These are phyloP conservation scores for Medicago arabica DNA, from an alignment of 306 rosid species.

Conservation along the genomic window DNA sequence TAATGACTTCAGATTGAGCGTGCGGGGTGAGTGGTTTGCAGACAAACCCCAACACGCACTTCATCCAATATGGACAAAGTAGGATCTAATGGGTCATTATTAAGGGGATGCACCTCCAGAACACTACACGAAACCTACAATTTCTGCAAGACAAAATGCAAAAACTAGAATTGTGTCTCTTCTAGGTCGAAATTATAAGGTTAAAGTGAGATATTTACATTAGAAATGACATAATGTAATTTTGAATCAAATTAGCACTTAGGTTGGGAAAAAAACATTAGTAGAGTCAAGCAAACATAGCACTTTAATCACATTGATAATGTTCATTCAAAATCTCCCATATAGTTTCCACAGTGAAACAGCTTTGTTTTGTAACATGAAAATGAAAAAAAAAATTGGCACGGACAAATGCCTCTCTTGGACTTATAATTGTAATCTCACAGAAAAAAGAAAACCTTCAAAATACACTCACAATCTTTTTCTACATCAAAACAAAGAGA, in stretches of 20 bases:
- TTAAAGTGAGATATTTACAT: neutral
- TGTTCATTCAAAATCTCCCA: constrained; percentile 39
- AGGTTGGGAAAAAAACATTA: constrained; percentile 16
- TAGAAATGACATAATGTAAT: constrained; percentile 14
- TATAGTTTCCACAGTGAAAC: constrained; percentile 41
- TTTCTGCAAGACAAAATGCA: neutral
- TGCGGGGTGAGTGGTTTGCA: neutral
- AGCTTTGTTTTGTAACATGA: constrained; percentile 37
- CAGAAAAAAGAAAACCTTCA: constrained; percentile 44
- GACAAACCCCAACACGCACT: neutral
- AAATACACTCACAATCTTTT: constrained; percentile 71
- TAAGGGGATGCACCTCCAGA: neutral
- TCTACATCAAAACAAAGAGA: constrained; percentile 59
- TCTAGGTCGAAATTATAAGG: neutral
- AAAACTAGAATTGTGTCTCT: neutral
- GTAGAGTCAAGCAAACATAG: constrained; percentile 37
- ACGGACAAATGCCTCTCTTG: constrained; percentile 40
- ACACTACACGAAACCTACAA: neutral
- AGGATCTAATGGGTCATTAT: neutral
- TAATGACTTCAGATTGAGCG: neutral
- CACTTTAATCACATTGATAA: constrained; percentile 33
- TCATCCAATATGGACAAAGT: too few species aligned
- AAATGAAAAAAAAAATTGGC: constrained; percentile 38
- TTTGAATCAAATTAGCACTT: constrained; percentile 1
- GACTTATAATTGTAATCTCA: constrained; percentile 45